A percentile compares a stretch with the other conserved stretches of the same genome.
Evolutionary conservation across 768 basidiomycete species (phyloP).

Genomic region (Vararia minispora): DNA sequence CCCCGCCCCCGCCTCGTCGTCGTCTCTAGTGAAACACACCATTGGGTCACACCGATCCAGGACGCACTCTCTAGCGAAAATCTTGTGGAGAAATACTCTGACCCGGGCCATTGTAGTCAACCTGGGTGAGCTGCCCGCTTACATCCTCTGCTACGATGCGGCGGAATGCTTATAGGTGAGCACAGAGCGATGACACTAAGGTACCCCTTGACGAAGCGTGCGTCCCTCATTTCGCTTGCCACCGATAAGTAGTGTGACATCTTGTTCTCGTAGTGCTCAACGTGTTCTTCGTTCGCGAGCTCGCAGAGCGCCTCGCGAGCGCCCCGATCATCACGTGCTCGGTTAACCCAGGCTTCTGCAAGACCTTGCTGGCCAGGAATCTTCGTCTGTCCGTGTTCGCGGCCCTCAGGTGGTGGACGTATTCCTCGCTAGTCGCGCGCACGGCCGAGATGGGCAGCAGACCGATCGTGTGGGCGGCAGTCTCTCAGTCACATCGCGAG

Average conservation of each 20-base stretch:
- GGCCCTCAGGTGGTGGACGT: too few relatives aligned
- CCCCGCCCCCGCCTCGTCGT: slow-evolving; percentile 25
- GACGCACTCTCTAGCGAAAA: neutral
- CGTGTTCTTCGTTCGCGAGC: slow-evolving; percentile 4
- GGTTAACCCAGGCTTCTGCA: slow-evolving; percentile 5
- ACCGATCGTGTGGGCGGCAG: slow-evolving; percentile 22
- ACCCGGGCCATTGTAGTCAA: neutral
- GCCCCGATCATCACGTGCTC: neutral
- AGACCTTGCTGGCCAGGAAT: neutral
- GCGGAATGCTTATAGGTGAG: too few relatives aligned
- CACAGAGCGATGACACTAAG: neutral
- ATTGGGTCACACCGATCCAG: neutral
- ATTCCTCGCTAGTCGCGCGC: too few relatives aligned
- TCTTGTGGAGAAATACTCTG: neutral
- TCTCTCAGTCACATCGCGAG: slow-evolving; percentile 16
- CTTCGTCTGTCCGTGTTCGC: neutral
- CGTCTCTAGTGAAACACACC: slow-evolving; percentile 32
- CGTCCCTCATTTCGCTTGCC: neutral
- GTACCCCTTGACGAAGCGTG: neutral
- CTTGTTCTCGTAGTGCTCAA: neutral
- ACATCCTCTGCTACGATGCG: too few relatives aligned
- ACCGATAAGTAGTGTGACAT: too few relatives aligned
- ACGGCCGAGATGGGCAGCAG: slow-evolving; percentile 25
- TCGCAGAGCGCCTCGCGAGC: slow-evolving; percentile 1
- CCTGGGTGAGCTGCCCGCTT: too few relatives aligned